phyloP scores from a whole-genome alignment of 371 early-diverging fungal genomes.

The Batkoa obscura region DNA sequence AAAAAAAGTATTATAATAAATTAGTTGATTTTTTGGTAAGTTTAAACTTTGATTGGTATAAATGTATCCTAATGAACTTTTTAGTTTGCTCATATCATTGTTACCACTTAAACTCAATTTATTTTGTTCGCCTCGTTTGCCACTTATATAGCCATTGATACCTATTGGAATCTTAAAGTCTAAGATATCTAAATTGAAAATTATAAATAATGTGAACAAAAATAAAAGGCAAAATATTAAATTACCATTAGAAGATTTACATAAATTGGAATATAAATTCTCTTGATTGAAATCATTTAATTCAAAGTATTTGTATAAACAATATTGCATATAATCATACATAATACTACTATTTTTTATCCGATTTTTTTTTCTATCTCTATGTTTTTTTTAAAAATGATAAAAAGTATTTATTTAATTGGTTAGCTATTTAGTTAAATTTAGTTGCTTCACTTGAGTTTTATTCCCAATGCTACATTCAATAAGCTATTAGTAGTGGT shows the following conservation, averaged over 20 bases:
- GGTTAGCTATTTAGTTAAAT: no score
- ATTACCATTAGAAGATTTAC: conserved; percentile 37
- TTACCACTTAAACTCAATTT: no score
- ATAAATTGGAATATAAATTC: conserved; percentile 55
- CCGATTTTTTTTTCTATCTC: no score
- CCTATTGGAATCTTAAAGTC: conserved; percentile 62
- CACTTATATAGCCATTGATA: conserved; percentile 47
- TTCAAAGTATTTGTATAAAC: conserved; percentile 54
- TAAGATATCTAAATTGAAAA: conserved; percentile 25
- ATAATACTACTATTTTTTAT: no score
- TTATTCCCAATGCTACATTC: no score
- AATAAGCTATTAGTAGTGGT: no score
- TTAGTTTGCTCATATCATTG: conserved; percentile 35
- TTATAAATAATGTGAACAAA: no score
- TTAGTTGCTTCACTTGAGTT: no score
- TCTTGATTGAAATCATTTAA: conserved; percentile 56
- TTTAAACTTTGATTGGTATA: conserved; percentile 50
- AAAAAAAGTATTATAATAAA: background rate
- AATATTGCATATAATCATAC: conserved; percentile 70
- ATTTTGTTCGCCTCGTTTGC: no score
- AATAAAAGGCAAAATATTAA: background rate
- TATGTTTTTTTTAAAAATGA: no score
- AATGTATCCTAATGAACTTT: conserved; percentile 63
- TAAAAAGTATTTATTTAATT: no score
- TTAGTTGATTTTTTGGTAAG: conserved; percentile 12